Base-by-base conservation (phyloP, 495 filamentous ascomycete species). In the Haplographium delicatum region DNA sequence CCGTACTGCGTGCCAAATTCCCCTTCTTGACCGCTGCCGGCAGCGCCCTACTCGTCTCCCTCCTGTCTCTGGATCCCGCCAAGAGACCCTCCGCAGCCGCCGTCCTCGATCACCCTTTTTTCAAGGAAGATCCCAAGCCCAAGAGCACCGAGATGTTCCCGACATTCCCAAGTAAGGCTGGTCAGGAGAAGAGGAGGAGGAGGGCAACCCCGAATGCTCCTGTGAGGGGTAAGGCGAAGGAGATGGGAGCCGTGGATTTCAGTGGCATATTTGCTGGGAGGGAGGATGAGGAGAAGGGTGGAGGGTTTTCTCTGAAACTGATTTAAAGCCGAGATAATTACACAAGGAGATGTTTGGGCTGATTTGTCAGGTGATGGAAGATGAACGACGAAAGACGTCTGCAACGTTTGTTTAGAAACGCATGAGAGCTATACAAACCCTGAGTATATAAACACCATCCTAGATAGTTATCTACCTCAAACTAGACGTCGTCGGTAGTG, bases 101-200 rank as follows among this genome's bases (percentile, higher is more conserved):
- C 28, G 80, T 87, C 50, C 79, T 95, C 19, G 64, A 73, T 19
- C 90, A 96, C 65, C 73, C 80, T 34, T 98, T 93, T 64, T 98
- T 97, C 67, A 72, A 69, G 16, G 93, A 97, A 84, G 59, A 95
- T 50, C 93, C 93, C 1, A 84, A 83, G 26, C 87, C 89, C 1
- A 95, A 95, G 67, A 80, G 81, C 19, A 83, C 83, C 63, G 85
- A 82, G 56, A 86, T 94, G 84, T 91, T 94, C 57, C 88, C 88
- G 13, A 91, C 88, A 0, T 98, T 96, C 62, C 93, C 93, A 1
- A 90, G 84, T 42, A 96, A 96, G 68, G 93, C 91, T 0, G 89
- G 89, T 1, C 86, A 91, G 75, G 93, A 98, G 75, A 86, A 83
- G 62, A 66, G 90, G 58, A 72, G 88, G 51, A 70, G 78, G 25